Evolutionary conservation across 2,329 filamentous ascomycete genomes (phyloP), one percentile per base, ranked within the genome.

Genomic region (Pseudogymnoascus sp.): DNA sequence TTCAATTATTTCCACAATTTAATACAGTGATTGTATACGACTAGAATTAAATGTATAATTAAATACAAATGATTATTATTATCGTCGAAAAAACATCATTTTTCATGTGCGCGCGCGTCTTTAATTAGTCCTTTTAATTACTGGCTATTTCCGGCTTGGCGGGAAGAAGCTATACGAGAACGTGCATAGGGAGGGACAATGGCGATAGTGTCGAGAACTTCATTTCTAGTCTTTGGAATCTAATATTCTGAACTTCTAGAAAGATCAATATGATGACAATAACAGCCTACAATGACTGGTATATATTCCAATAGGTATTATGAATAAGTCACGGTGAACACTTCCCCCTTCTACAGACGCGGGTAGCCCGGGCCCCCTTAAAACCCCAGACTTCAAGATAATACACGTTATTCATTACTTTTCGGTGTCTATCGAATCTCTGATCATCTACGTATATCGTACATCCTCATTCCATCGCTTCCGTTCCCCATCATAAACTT

Each of bases 31-130:
- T 53, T 16, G 23, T 49, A 53, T 28, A 31, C 23, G 5, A 9
- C 23, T 46, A 46, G 18, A 46, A 46, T 14, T 14, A 14, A 14
- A 31, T 28, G 16, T 53, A 53, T 3, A 6, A 53, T 28, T 31
- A 31, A 31, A 53, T 16, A 28, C 11, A 16, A 18, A 16, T 49
- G 12, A 7, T n/a, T 18, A 7, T n/a, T 28, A 4, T 28, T 9
- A 28, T 14, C 3, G 7, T 9, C 14, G 12, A 53, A 53, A 53
- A 53, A 34, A 53, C 63, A 59, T 14, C 37, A 60, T 64, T 66
- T 42, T 43, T 31, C 49, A 56, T 34, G 49, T 34, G 9, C 28
- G 49, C 28, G 49, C 28, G 28, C 11, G 3, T 9, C 28, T 56
- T 56, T 56, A 56, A 56, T 56, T 56, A 18, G 3, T 34, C 9